Base-by-base conservation (phyloP, 495 filamentous ascomycete genomes). In the Lichenothelia convexa region DNA sequence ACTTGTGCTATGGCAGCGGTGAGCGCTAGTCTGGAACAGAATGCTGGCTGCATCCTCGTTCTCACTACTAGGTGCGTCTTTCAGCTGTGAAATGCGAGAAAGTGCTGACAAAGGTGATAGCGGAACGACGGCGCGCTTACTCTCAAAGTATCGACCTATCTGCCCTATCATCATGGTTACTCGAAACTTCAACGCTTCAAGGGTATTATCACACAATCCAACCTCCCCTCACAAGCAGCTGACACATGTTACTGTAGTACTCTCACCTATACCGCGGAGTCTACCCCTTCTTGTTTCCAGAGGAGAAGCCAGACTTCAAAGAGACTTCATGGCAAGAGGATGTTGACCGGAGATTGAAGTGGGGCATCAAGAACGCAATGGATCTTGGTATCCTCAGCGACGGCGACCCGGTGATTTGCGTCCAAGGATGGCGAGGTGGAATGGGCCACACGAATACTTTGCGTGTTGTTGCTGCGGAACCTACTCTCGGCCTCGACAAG, bases 111-210 rank as follows among this genome's bases (percentile, higher is more conserved):
- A 30, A n/a, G 31, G 23, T 16, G 34, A 24, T 46, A 80, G 74
- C 49, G 89, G 89, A 46, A 76, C 75, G 45, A 92, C 87, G 41
- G 89, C 89, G 44, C 82, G 89, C 48, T 71, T 94, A 29, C 66
- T 95, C 43, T 92, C 89, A 59, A 97, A 97, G 67, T 97, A 95
- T 63, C 78, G 89, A 50, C 89, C 89, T 19, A 84, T 93, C 35
- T 94, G 89, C 73, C 89, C 89, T 35, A 93, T 97, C 57, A 77
- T 97, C 64, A 97, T 94, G 89, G 77, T 97, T 46, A 91, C 85
- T 39, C 75, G 91, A 40, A 93, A 80, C 57, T 54, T 74, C 17
- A 70, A 67, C 32, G 84, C 91, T 30, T 75, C 83, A 22, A 65
- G 89, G 34, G 69, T 73, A 61, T n/a, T n/a, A n/a, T n/a, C n/a